A percentile compares a stretch with the other conserved stretches of the same genome.
Evolutionary conservation across 2,329 filamentous ascomycete genomes (phyloP).

Genomic region (Fulvia fulva): DNA sequence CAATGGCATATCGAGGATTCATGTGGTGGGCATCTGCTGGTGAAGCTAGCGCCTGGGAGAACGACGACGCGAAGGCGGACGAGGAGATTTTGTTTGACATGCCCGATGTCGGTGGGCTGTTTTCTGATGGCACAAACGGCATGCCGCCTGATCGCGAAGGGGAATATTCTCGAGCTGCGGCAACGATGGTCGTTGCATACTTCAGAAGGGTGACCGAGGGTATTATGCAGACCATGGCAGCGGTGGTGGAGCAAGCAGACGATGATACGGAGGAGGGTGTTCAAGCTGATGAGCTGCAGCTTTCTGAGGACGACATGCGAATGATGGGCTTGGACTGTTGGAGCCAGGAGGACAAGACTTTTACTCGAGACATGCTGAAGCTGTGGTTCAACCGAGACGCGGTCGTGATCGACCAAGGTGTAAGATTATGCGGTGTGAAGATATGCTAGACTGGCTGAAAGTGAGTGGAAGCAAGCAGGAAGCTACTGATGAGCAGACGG

Average conservation of each 20-base stretch:
- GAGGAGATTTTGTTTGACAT: slow-evolving; percentile 42
- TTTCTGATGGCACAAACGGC: slow-evolving; percentile 3
- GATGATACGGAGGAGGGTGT: slow-evolving; percentile 37
- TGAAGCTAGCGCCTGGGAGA: slow-evolving; percentile 58
- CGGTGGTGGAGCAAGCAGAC: slow-evolving; percentile 54
- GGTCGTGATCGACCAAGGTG: slow-evolving; percentile 69
- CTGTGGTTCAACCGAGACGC: slow-evolving; percentile 64
- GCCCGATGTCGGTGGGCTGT: slow-evolving; percentile 28
- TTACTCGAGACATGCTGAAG: slow-evolving; percentile 59
- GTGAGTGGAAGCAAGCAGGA: neutral
- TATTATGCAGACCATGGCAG: slow-evolving; percentile 59
- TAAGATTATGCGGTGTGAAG: slow-evolving; percentile 56
- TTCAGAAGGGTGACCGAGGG: slow-evolving; percentile 72
- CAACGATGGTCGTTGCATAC: slow-evolving; percentile 73
- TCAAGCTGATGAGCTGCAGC: slow-evolving; percentile 37
- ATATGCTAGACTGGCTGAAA: slow-evolving; percentile 23
- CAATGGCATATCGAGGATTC: slow-evolving; percentile 74
- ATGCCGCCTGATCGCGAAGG: slow-evolving; percentile 13
- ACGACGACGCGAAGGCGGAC: slow-evolving; percentile 53
- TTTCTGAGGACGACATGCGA: slow-evolving; percentile 63
- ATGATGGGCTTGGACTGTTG: slow-evolving; percentile 75
- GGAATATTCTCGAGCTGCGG: slow-evolving; percentile 36
- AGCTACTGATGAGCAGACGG: neutral
- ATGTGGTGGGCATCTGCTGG: slow-evolving; percentile 89
- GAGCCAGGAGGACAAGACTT: slow-evolving; percentile 66